Evolutionary conservation across 2,329 filamentous ascomycete genomes (phyloP), one percentile per base, ranked within the genome.

Genomic region (Colletotrichum sp.): DNA sequence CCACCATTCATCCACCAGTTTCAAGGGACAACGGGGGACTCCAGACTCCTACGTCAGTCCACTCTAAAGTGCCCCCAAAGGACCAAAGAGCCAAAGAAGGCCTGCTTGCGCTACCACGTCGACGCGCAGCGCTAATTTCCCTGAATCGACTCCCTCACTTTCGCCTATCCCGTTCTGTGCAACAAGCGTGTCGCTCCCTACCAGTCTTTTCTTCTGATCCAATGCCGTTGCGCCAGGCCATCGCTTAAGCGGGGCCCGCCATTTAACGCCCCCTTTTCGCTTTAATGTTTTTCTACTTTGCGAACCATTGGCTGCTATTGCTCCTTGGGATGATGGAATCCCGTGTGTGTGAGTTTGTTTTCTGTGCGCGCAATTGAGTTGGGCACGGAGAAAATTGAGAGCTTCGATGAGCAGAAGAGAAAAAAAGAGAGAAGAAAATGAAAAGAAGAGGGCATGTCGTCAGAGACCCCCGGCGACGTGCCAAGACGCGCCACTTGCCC

Each of bases 391-490:
- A 18, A 48, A 48, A 6, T 24, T 0, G 1, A 13, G 16, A 43
- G 16, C 15, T 48, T 21, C 61, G 13, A 21, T 9, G 3, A 5
- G 4, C 21, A 24, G 26, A 48, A 4, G 6, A 8, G 6, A 24
- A 3, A 30, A n/a, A 55, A 18, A 7, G 26, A 48, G 1, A 48
- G 10, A 12, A 43, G 4, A 39, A 34, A 16, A 15, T 15, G 13
- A 21, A 10, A 2, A 9, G n/a, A 16, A 39, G 5, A 48, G 18
- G 15, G 12, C 16, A 64, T 68, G 70, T 73, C 73, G 73, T 73
- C 70, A 75, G 72, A 75, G 72, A 39, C 34, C 32, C 69, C 72
- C 21, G 55, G 55, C 67, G 73, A 75, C 73, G 70, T 75, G 73
- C 73, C 73, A 73, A 73, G 73, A 57, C 57, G 70, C 69, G 70